These are phyloP conservation scores for Apostasia shenzhenica DNA, from an alignment of 106 monocot genomes.

Conservation along the genomic window DNA sequence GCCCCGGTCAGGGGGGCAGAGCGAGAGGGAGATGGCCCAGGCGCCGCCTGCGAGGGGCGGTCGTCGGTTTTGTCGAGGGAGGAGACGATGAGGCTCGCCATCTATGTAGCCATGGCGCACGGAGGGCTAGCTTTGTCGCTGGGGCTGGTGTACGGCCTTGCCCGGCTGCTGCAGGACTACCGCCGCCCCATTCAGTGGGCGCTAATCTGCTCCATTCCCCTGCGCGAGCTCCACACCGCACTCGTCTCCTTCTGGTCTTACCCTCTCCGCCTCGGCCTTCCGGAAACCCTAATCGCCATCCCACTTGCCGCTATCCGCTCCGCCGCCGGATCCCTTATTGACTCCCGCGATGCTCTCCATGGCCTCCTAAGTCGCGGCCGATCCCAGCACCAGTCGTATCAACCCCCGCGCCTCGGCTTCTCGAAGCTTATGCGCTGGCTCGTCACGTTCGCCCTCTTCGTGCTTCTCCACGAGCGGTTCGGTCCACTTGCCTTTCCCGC, in stretches of 20 bases:
- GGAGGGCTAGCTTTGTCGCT: constrained; percentile 62
- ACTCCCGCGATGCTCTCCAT: constrained; percentile 40
- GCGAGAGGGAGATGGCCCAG: neutral
- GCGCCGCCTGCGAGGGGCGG: neutral
- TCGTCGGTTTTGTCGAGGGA: neutral
- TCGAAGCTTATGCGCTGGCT: constrained; percentile 21
- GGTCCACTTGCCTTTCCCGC: neutral
- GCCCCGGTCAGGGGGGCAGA: too few relatives aligned
- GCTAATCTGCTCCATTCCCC: constrained; percentile 82
- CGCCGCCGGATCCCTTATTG: constrained; percentile 43
- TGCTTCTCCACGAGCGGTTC: constrained; percentile 8
- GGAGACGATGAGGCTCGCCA: constrained; percentile 35
- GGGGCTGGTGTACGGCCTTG: constrained; percentile 60
- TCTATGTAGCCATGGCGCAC: constrained; percentile 90
- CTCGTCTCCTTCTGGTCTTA: constrained; percentile 72
- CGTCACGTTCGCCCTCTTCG: constrained; percentile 19
- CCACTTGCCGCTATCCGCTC: constrained; percentile 47
- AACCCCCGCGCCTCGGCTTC: constrained; percentile 13
- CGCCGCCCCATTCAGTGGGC: constrained; percentile 86
- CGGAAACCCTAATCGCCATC: constrained; percentile 51
- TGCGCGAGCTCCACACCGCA: constrained; percentile 53
- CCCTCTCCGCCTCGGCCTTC: constrained; percentile 48
- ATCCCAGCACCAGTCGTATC: neutral
- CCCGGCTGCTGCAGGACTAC: constrained; percentile 58
- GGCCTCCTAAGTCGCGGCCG: constrained; percentile 14